Conservation (phyloP, 2,329 filamentous ascomycete species). For the Pestalotiopsis sp. region DNA sequence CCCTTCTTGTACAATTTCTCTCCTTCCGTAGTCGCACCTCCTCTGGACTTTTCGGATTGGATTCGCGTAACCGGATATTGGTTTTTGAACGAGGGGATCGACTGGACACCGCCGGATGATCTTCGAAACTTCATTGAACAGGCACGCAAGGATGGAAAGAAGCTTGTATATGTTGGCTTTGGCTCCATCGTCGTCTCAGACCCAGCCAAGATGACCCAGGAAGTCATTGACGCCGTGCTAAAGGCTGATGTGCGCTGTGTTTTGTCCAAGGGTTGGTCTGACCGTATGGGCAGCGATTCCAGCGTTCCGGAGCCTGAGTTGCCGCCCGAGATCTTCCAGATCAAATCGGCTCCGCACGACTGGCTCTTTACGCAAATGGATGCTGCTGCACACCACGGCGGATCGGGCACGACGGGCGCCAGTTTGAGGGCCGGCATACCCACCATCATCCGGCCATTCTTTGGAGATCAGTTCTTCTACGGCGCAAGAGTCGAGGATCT, state of each 20-base stretch:
- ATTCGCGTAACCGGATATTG: slow-evolving; percentile 97
- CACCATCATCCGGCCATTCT: slow-evolving; percentile 95
- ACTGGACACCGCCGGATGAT: slow-evolving; percentile 75
- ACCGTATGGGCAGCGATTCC: slow-evolving; percentile 54
- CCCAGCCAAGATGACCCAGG: slow-evolving; percentile 83
- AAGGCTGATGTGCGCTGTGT: slow-evolving; percentile 95
- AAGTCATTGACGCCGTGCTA: slow-evolving; percentile 88
- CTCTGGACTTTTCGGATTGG: slow-evolving; percentile 96
- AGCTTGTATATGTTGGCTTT: slow-evolving; percentile 95
- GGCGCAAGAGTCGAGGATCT: slow-evolving; percentile 88
- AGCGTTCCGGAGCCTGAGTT: slow-evolving; percentile 67
- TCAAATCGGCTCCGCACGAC: slow-evolving; percentile 91
- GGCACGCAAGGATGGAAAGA: slow-evolving; percentile 81
- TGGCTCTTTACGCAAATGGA: slow-evolving; percentile 96
- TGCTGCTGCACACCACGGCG: slow-evolving; percentile 91
- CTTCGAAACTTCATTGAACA: slow-evolving; percentile 81
- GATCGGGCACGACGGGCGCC: slow-evolving; percentile 91
- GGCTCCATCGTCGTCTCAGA: slow-evolving; percentile 94
- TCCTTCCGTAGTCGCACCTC: slow-evolving; percentile 88
- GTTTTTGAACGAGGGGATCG: slow-evolving; percentile 81
- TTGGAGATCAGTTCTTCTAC: slow-evolving; percentile 98
- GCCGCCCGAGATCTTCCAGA: slow-evolving; percentile 81
- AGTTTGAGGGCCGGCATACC: slow-evolving; percentile 89
- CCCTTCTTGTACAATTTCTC: slow-evolving; percentile 98
- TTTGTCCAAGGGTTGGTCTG: slow-evolving; percentile 95